Evolutionary conservation across 352 stramenopile genomes (phyloP), one percentile per base, ranked within the genome.

Genomic region (Aphanomyces euteiches): DNA sequence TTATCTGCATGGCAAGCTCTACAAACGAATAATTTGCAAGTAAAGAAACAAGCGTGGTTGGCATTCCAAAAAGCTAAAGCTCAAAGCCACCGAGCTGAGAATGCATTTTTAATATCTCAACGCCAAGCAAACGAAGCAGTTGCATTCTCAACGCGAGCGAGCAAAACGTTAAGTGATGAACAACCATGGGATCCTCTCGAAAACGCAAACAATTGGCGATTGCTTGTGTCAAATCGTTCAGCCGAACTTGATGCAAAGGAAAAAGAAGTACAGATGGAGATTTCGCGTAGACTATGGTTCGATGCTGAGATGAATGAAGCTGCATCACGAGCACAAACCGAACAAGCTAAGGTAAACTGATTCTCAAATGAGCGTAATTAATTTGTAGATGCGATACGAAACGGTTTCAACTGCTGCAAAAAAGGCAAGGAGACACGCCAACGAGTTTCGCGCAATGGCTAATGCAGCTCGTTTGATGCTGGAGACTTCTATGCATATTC

Each of bases 201-300:
- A 68, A 93, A 93, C 63, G 84, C 86, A 4, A 93, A 91, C 58
- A 81, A 93, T 67, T 90, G 86, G 82, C 78, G 66, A 28, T 74
- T 83, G 4, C 74, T 93, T 8, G 82, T 92, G 8, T 67, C 81
- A 8, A 93, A 92, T 66, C 80, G 84, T 4, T 75, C 81, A 21
- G 72, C 85, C 1, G 57, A 79, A 3, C 87, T 85, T 28, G 72
- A 81, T 6, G 67, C 87, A 3, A 67, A 75, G 13, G 61, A 74
- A 7, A 71, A 67, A 0, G 75, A 81, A 17, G 66, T 77, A 7
- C 67, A 89, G 15, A 73, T 81, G 3, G 76, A 89, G 12, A 66
- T 65, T 19, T 79, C 83, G 50, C 81, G 81, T 0, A 74, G 84
- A n/a, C 76, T 76, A 17, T 66, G 81, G 53, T 93, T 93, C 34